phyloP scores from a whole-genome alignment of 2,329 filamentous ascomycete species.

The Monosporascus sp. region DNA sequence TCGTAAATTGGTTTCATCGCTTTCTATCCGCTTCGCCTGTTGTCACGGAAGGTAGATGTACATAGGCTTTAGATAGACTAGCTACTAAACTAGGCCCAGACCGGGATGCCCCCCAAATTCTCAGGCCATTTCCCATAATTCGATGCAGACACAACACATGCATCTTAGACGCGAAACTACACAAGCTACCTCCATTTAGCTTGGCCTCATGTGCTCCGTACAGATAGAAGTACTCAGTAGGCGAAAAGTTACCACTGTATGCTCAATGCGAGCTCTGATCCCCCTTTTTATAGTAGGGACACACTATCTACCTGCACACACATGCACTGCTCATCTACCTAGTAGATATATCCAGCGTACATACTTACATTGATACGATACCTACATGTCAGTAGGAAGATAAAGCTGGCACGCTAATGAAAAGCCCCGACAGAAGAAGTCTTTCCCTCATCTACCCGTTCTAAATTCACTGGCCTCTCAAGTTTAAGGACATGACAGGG shows the following conservation, averaged over 20 bases:
- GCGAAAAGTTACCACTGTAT: not conserved
- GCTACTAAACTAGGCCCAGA: not conserved
- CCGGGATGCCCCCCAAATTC: not conserved
- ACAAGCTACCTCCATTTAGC: not conserved
- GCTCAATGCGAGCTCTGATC: too few relatives aligned
- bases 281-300: too few relatives aligned
- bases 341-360: not conserved
- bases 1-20: too few relatives aligned
- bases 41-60: not conserved
- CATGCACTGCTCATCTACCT: not conserved
- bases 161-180: not conserved
- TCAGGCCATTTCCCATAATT: not conserved
- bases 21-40: not conserved
- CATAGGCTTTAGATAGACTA: not conserved
- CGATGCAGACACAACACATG: not conserved
- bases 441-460: too few relatives aligned
- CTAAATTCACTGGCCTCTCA: too few relatives aligned
- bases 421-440: not conserved
- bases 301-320: not conserved
- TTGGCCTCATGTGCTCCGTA: not conserved
- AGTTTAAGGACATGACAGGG: not conserved
- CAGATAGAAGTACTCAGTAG: not conserved
- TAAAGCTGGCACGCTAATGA: not conserved
- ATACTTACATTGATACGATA: not conserved
- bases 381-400: not conserved